These are phyloP conservation scores for Cercospora sp. DNA, from an alignment of 2,329 filamentous ascomycete genomes.

Conservation along the genomic window DNA sequence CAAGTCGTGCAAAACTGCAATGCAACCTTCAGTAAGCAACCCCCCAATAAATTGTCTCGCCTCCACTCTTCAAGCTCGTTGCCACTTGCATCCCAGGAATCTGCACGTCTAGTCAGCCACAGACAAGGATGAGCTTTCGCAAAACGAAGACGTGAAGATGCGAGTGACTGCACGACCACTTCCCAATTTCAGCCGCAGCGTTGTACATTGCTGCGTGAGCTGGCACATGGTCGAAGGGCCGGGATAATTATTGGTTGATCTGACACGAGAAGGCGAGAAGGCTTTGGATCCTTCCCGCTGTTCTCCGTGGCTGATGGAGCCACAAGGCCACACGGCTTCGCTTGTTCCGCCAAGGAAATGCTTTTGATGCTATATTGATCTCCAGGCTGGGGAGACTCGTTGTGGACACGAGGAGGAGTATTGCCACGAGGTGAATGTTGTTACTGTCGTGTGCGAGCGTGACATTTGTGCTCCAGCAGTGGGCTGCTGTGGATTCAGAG, in stretches of 20 bases:
- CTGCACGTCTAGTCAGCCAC: background rate
- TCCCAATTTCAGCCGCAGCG: slow-evolving; percentile 1
- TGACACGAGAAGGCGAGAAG: background rate
- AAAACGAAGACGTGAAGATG: background rate
- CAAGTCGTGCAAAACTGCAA: background rate
- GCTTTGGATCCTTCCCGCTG: background rate
- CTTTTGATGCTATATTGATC: slow-evolving; percentile 2
- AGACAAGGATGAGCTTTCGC: background rate
- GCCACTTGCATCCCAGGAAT: too few relatives aligned
- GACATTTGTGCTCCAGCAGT: background rate
- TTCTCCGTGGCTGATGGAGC: background rate
- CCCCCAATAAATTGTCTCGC: background rate
- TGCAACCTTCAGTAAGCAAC: slow-evolving; percentile 12
- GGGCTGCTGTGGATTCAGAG: background rate
- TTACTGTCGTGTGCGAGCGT: background rate
- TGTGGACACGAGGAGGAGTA: background rate
- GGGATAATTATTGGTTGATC: background rate
- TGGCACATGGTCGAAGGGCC: background rate
- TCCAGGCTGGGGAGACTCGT: background rate
- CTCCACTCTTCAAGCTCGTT: background rate
- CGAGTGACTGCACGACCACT: background rate
- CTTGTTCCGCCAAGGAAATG: background rate
- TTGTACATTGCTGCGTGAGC: background rate
- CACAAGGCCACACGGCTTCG: background rate
- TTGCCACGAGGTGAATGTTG: background rate